phyloP scores from a whole-genome alignment of 2,329 filamentous ascomycete genomes.

The Aspergillus transmontanensis region DNA sequence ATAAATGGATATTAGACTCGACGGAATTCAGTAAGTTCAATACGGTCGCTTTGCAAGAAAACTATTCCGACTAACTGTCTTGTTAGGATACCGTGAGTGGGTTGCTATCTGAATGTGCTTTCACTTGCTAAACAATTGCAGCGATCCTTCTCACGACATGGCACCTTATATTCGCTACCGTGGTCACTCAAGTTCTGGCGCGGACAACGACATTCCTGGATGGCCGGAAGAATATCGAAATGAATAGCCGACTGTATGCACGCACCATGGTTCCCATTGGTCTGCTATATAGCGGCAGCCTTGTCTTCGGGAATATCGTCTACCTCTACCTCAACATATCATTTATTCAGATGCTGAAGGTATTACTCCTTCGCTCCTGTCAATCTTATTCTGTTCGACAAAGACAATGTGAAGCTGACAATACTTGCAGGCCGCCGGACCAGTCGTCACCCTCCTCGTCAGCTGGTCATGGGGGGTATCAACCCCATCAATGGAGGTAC shows the following conservation, averaged over 20 bases:
- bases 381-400: not conserved
- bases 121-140: constrained; percentile 16
- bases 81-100: constrained; percentile 20
- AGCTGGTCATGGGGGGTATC: constrained; percentile 82
- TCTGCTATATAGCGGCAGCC: constrained; percentile 87
- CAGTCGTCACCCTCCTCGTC: constrained; percentile 83
- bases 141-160: constrained; percentile 79
- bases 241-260: constrained; percentile 87
- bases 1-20: constrained; percentile 93
- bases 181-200: constrained; percentile 89
- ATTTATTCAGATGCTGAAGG: constrained; percentile 99
- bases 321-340: constrained; percentile 92
- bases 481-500: constrained; percentile 75
- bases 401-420: not conserved
- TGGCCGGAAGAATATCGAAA: constrained; percentile 87
- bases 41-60: constrained; percentile 8
- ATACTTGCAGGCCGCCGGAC: constrained; percentile 75
- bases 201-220: constrained; percentile 84
- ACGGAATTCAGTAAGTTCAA: constrained; percentile 71
- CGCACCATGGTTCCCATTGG: constrained; percentile 92
- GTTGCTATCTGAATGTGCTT: not conserved
- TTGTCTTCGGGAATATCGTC: constrained; percentile 93
- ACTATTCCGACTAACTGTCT: not conserved
- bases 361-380: constrained; percentile 32
- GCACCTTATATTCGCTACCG: constrained; percentile 84